Conservation (phyloP, 2,329 filamentous ascomycete species). For the Cytospora piceae region DNA sequence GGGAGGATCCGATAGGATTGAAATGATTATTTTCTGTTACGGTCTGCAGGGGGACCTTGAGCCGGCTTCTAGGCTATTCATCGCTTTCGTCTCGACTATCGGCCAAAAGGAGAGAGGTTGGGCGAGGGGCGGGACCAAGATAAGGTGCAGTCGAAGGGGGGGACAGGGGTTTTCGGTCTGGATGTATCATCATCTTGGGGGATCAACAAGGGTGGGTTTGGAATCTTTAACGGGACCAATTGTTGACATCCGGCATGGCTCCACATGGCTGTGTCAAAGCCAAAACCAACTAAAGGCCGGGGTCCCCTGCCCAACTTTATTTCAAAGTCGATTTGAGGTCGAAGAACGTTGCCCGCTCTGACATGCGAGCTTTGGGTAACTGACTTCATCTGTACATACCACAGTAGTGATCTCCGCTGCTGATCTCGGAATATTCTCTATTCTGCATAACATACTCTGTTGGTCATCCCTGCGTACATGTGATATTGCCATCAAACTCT, state of each 20-base stretch:
- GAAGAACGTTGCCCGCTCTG: neutral
- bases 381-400: neutral
- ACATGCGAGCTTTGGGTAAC: neutral
- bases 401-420: neutral
- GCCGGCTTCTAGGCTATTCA: no score
- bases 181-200: neutral
- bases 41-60: neutral
- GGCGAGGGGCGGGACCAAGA: no score
- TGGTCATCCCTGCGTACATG: no score
- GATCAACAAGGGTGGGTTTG: slow-evolving; percentile 19
- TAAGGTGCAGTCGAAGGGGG: neutral
- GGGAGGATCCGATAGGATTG: neutral
- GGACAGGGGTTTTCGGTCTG: neutral
- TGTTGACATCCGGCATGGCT: slow-evolving; percentile 4
- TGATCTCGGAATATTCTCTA: slow-evolving; percentile 24
- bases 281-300: slow-evolving; percentile 19
- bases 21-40: no score
- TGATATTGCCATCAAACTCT: neutral
- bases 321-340: neutral
- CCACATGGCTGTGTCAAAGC: slow-evolving; percentile 22
- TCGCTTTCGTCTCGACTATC: neutral
- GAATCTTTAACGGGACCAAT: neutral
- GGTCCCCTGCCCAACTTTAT: slow-evolving; percentile 24
- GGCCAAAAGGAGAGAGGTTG: no score
- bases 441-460: neutral